phyloP scores from a whole-genome alignment of 225 moss, liverwort and hornwort species.

The Physcomitrium patens region DNA sequence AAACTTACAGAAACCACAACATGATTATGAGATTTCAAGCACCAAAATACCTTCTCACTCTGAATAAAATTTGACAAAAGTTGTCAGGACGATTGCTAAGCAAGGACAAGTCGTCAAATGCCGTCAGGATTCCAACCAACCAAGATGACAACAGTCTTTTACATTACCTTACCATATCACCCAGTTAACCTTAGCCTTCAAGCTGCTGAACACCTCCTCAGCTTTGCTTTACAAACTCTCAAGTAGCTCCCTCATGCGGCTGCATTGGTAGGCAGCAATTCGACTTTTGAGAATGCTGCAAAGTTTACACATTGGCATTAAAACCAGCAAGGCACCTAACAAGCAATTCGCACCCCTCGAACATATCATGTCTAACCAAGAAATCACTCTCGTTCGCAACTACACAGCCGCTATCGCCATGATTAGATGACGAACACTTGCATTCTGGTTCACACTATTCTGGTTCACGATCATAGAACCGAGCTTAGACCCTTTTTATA shows the following conservation, averaged over 20 bases:
- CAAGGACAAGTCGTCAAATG: constrained; percentile 22
- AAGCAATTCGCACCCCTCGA: not conserved
- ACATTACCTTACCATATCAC: constrained; percentile 1
- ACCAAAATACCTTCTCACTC: not conserved
- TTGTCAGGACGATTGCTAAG: not conserved
- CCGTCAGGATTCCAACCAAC: constrained; percentile 6
- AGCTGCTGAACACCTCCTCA: constrained; percentile 64
- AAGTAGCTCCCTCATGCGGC: constrained; percentile 53
- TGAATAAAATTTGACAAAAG: constrained; percentile 12
- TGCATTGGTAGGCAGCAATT: constrained; percentile 56
- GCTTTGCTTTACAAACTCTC: constrained; percentile 62
- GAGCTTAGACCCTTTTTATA: constrained; percentile 16
- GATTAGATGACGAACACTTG: not conserved
- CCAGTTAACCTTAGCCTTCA: constrained; percentile 66
- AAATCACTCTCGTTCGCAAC: not conserved
- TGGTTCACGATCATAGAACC: constrained; percentile 5
- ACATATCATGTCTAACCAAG: not conserved
- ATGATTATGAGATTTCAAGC: constrained; percentile 1
- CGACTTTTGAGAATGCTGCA: constrained; percentile 34
- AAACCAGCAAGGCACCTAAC: not conserved
- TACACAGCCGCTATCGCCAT: not conserved
- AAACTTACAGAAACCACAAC: not conserved
- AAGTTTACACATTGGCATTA: constrained; percentile 17
- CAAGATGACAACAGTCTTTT: not conserved
- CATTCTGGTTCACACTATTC: not conserved